These are phyloP conservation scores for Cercospora zeae-maydis DNA, from an alignment of 2,329 filamentous ascomycete species.

Conservation along the genomic window DNA sequence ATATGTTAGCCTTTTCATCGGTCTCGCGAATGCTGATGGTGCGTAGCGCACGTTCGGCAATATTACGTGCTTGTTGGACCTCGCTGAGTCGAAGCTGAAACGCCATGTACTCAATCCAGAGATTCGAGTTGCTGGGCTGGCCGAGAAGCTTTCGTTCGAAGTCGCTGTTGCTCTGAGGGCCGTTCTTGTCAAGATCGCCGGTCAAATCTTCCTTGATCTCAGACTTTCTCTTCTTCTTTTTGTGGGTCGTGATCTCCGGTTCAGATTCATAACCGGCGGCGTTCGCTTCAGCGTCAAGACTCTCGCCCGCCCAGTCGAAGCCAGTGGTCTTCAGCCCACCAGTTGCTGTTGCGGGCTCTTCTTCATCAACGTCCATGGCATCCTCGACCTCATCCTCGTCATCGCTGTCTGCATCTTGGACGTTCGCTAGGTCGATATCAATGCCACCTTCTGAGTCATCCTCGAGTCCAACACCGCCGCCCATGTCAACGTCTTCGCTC, in stretches of 20 bases:
- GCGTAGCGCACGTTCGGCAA: constrained; percentile 84
- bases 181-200: constrained; percentile 82
- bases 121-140: constrained; percentile 84
- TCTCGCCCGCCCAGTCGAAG: constrained; percentile 82
- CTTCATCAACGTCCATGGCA: constrained; percentile 39
- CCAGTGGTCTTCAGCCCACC: constrained; percentile 64
- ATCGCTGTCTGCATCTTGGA: constrained; percentile 46
- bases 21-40: constrained; percentile 90
- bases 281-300: constrained; percentile 51
- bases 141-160: constrained; percentile 91
- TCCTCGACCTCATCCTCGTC: constrained; percentile 50
- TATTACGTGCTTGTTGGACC: constrained; percentile 78
- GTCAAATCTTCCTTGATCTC: constrained; percentile 84
- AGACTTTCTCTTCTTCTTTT: constrained; percentile 66
- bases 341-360: constrained; percentile 32
- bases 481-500: constrained; percentile 28
- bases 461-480: constrained; percentile 27
- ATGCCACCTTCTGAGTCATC: constrained; percentile 21
- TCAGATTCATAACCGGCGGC: constrained; percentile 53
- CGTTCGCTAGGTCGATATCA: constrained; percentile 44
- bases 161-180: constrained; percentile 84
- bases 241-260: constrained; percentile 46
- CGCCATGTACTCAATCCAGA: constrained; percentile 99
- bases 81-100: constrained; percentile 93
- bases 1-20: constrained; percentile 89